These are phyloP conservation scores for Fusarium tricinctum DNA, from an alignment of 2,329 filamentous ascomycete genomes.

Conservation along the genomic window DNA sequence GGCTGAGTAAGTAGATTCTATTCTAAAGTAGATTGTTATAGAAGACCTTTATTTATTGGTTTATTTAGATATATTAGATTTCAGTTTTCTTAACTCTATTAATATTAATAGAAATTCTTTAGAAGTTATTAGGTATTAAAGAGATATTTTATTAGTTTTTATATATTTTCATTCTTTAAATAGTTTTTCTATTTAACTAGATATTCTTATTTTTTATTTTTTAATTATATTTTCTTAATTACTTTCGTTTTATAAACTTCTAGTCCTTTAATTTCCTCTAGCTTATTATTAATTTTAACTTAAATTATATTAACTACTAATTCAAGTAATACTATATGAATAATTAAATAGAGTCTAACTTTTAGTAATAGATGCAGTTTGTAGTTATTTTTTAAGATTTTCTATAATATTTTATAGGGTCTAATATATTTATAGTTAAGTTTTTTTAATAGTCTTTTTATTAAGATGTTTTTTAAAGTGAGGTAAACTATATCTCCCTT, in stretches of 20 bases:
- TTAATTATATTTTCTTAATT: neutral
- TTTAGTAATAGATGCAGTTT: constrained; percentile 23
- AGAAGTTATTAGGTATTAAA: neutral
- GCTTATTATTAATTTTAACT: neutral
- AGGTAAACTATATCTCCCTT: constrained; percentile 33
- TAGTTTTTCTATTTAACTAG: constrained; percentile 32
- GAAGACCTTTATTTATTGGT: too few species aligned
- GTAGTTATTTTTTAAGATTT: constrained; percentile 35
- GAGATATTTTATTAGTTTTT: constrained; percentile 33
- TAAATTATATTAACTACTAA: neutral
- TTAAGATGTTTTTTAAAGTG: constrained; percentile 34
- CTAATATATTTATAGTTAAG: constrained; percentile 41
- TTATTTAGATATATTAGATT: too few species aligned
- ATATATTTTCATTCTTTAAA: constrained; percentile 37
- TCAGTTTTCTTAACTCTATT: too few species aligned
- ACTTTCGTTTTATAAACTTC: neutral
- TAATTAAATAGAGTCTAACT: constrained; percentile 34
- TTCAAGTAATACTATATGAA: constrained; percentile 36
- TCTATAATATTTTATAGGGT: constrained; percentile 22
- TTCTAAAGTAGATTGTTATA: too few species aligned
- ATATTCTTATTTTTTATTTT: neutral
- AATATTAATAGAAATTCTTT: neutral
- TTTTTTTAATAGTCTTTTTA: constrained; percentile 32
- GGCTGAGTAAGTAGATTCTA: too few species aligned
- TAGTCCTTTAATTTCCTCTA: neutral